Base-by-base conservation (phyloP, 2,329 filamentous ascomycete genomes). In the Sarocladiaceae sp. region DNA sequence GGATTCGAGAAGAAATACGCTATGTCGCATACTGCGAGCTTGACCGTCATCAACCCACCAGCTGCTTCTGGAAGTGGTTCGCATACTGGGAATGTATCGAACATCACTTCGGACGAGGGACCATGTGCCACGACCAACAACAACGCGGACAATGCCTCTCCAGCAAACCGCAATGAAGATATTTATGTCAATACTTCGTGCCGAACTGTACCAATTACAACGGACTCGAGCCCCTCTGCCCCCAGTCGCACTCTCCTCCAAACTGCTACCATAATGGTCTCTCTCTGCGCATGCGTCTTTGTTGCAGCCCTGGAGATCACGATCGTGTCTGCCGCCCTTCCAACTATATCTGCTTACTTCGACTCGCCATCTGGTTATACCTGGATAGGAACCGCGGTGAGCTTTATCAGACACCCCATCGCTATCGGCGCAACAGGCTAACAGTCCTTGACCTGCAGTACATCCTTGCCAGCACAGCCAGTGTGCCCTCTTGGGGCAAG, bases 381-480 rank as follows among this genome's bases (percentile, higher is more conserved):
- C 12, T 90, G 85, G 87, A 84, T 91, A 48, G 85, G 85, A 1
- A 80, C 76, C 21, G 78, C 85, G 0, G 90, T 85, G 15, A 7
- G 19, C 16, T 11, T 9, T n/a, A n/a, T 26, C n/a, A 4, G 21
- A 4, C 34, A n/a, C 11, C 6, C 19, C 18, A 19, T 19, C 21
- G 9, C 4, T 35, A 13, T 26, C 10, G 19, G 23, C 7, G 4
- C 5, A 18, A 24, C 11, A 4, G 12, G 15, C 34, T 39, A 21
- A 39, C 34, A 18, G 19, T 23, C 31, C n/a, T 33, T 7, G 9
- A 4, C 26, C 4, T 24, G 4, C 16, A 39, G 34, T 39, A 39
- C 59, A 68, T 88, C 3, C 74, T 90, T 10, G 82, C 80, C 13
- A 80, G 79, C 54, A 80, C 83, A 0, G 80, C 83, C 0, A 72